Evolutionary conservation across 2,329 filamentous ascomycete species (phyloP).

Genomic region (Diaporthe sp.): DNA sequence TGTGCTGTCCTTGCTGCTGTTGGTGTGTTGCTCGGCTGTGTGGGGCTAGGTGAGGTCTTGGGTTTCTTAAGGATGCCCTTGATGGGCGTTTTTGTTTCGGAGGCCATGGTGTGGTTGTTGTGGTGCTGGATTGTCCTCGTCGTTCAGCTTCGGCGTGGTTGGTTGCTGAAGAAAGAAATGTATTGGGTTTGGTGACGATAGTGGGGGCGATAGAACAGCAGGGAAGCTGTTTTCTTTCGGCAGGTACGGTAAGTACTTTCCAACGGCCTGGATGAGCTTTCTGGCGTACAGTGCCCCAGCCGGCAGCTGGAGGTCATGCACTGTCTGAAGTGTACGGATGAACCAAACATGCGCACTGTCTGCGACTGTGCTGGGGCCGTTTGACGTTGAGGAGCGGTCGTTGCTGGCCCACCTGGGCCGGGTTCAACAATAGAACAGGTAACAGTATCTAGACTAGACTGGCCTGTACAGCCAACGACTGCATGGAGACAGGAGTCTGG

Average conservation of each 20-base stretch:
- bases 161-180: not conserved
- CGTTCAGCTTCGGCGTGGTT: not conserved
- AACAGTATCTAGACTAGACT: slow-evolving; percentile 9
- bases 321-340: fast-evolving
- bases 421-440: slow-evolving; percentile 35
- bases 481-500: slow-evolving; percentile 30
- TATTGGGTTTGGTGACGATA: slow-evolving; percentile 6
- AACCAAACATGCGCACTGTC: slow-evolving; percentile 2
- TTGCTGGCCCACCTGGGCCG: slow-evolving; percentile 6
- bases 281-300: not conserved
- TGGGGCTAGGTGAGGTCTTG: slow-evolving; percentile 56
- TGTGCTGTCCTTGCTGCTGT: slow-evolving; percentile 54
- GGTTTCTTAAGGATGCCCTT: slow-evolving; percentile 76
- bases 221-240: slow-evolving; percentile 18
- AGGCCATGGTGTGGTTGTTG: slow-evolving; percentile 60
- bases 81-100: slow-evolving; percentile 52
- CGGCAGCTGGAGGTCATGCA: not conserved
- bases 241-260: not conserved
- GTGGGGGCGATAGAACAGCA: not conserved
- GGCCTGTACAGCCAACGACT: slow-evolving; percentile 3
- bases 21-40: slow-evolving; percentile 42
- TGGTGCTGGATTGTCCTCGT: not conserved
- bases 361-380: slow-evolving; percentile 9
- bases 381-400: slow-evolving; percentile 31
- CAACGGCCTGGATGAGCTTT: slow-evolving; percentile 8